Evolutionary conservation across 139 green algal genomes (phyloP).

Genomic region (Tetradesmus lagerheimii): DNA sequence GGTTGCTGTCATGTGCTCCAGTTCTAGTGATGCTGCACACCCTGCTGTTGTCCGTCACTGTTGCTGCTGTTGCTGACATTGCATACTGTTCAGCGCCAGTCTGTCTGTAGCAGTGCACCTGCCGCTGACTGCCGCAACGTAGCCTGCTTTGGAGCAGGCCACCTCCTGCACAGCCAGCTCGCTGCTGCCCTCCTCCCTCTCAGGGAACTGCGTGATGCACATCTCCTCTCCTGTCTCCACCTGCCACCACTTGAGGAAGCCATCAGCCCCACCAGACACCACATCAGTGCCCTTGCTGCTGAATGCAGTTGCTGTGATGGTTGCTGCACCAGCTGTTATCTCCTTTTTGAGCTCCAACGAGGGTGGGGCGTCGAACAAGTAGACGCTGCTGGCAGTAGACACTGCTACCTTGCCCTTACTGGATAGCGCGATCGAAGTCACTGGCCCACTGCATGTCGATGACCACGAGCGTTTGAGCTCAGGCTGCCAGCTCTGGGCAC

Average conservation of each 20-base stretch:
- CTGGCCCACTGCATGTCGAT: conserved; percentile 20
- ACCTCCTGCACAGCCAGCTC: conserved; percentile 52
- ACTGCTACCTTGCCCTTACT: conserved; percentile 53
- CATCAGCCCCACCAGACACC: conserved; percentile 55
- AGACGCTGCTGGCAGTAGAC: conserved; percentile 26
- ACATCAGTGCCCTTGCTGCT: conserved; percentile 51
- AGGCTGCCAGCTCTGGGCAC: conserved; percentile 33
- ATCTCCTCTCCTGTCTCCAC: conserved; percentile 58
- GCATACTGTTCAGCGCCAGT: background rate
- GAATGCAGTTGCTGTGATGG: conserved; percentile 53
- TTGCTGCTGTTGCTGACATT: background rate
- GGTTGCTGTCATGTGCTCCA: too few relatives aligned
- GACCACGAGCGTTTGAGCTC: conserved; percentile 44
- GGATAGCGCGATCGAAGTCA: conserved; percentile 48
- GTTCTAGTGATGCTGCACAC: too few relatives aligned
- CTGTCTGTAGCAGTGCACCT: conserved; percentile 40
- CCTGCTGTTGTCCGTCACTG: background rate
- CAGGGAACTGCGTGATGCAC: conserved; percentile 57
- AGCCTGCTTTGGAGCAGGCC: conserved; percentile 45
- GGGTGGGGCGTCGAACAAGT: conserved; percentile 40
- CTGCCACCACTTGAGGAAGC: conserved; percentile 70
- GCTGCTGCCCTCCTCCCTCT: conserved; percentile 42
- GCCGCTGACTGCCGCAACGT: conserved; percentile 57
- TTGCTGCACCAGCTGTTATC: conserved; percentile 45
- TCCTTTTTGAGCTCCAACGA: conserved; percentile 42